Percentiles rank a stretch among this genome's conserved stretches.
phyloP scores from a whole-genome alignment of 2,329 filamentous ascomycete species.

The Trichoderma atrobrunneum region DNA sequence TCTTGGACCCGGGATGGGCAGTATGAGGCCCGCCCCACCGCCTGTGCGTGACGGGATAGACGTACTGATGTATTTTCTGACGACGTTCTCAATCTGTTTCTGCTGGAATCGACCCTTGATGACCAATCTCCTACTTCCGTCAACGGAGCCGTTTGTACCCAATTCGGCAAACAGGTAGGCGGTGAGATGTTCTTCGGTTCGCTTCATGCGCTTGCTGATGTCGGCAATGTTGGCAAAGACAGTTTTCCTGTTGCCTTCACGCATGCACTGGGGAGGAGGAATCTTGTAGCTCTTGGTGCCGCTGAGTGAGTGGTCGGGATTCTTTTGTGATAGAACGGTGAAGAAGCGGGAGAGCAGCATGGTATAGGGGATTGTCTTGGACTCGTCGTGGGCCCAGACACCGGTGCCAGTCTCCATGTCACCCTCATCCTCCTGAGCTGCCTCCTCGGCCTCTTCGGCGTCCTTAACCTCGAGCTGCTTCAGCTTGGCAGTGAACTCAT shows the following conservation, averaged over 20 bases:
- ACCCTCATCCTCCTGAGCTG: constrained; percentile 57
- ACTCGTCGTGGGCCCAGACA: constrained; percentile 82
- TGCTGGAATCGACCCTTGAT: constrained; percentile 99
- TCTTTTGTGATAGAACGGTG: constrained; percentile 88
- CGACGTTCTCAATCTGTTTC: constrained; percentile 97
- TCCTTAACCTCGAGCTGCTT: constrained; percentile 65
- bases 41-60: constrained; percentile 23
- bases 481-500: constrained; percentile 59
- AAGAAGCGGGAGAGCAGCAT: constrained; percentile 91
- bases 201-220: constrained; percentile 99
- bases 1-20: not conserved
- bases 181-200: constrained; percentile 95
- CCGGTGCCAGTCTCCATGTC: constrained; percentile 86
- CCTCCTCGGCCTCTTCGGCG: constrained; percentile 54
- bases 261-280: constrained; percentile 94
- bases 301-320: constrained; percentile 88
- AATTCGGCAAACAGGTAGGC: constrained; percentile 96
- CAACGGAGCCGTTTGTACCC: constrained; percentile 94
- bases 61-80: constrained; percentile 91
- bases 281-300: constrained; percentile 98
- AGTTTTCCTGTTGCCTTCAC: constrained; percentile 99
- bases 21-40: not conserved
- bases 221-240: constrained; percentile 99
- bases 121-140: constrained; percentile 86
- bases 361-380: constrained; percentile 75